Base-by-base conservation (phyloP, 2,329 filamentous ascomycete genomes). In the Claviceps sp. region DNA sequence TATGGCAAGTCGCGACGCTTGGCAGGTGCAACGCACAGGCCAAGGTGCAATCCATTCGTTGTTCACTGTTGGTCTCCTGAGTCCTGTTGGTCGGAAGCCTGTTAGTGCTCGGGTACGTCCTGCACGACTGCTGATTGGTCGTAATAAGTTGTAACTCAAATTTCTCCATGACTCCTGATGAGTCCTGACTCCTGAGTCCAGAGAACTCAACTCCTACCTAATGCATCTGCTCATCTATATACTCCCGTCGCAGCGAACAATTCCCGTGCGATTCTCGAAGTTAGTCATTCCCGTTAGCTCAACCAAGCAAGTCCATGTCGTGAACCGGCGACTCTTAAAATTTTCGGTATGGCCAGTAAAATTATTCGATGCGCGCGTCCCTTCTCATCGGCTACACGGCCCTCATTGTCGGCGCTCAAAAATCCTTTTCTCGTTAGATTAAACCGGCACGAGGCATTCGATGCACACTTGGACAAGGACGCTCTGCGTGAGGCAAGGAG, bases 401-500 rank as follows among this genome's bases (percentile, higher is more conserved):
- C 50, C 4, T 34, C 22, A 14, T 20, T 18, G 47, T 16, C 20
- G 22, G 18, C 44, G 2, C 44, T 52, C 37, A 3, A 9, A 6
- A 42, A 45, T 37, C 14, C 45, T 16, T n/a, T 30, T 20, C 47
- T 55, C 9, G 51, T 52, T 24, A 59, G 63, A 46, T 58, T 55
- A 52, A 68, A 67, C 54, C 65, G 70, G 44, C 73, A 74, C 52
- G 67, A 73, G 48, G 73, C 76, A 1, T 75, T 72, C 52, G 76
- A 78, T 53, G 68, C 71, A 1, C 61, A 63, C 0, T 66, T 78
- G n/a, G 74, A 80, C 52, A 67, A 68, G 34, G 73, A 75, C 2
- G 69, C 74, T 6, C 61, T 81, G 37, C 61, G 64, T 5, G 75
- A 77, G 54, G 77, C 77, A 2, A 71, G 77, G 24, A 65, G 64